Percentiles rank a stretch among this genome's conserved stretches.
Evolutionary conservation across 2,329 filamentous ascomycete species (phyloP).

Genomic region (Aspergillus uvarum): DNA sequence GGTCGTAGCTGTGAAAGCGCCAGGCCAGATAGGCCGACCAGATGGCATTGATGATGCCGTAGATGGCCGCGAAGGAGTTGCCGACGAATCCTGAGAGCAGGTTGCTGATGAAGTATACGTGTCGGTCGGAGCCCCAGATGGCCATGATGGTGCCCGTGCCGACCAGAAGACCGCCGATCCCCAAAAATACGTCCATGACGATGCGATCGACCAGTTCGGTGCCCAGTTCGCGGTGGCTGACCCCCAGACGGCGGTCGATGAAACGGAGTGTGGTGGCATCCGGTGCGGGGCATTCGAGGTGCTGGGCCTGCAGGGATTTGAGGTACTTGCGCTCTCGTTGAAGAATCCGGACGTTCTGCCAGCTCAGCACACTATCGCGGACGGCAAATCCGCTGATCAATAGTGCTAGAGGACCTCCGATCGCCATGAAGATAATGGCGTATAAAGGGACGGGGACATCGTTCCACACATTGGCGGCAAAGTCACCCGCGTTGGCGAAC

Average conservation of each 20-base stretch:
- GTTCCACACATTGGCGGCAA: conserved; percentile 60
- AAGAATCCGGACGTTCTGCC: conserved; percentile 49
- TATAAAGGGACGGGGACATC: conserved; percentile 49
- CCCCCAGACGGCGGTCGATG: conserved; percentile 43
- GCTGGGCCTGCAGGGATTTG: conserved; percentile 17
- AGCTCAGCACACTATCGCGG: conserved; percentile 46
- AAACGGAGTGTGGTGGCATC: conserved; percentile 20
- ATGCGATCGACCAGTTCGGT: conserved; percentile 53
- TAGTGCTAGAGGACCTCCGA: conserved; percentile 52
- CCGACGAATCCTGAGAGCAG: conserved; percentile 57
- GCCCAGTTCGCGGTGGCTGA: conserved; percentile 51
- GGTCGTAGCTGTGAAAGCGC: conserved; percentile 43
- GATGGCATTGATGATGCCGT: conserved; percentile 49
- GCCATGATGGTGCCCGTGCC: conserved; percentile 55
- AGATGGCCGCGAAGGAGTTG: conserved; percentile 52
- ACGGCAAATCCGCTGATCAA: conserved; percentile 48
- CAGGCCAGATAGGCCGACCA: conserved; percentile 50
- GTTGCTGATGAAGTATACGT: conserved; percentile 50
- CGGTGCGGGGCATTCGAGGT: conserved; percentile 15
- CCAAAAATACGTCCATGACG: conserved; percentile 53
- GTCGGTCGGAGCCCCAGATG: conserved; percentile 48
- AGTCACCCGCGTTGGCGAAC: conserved; percentile 56
- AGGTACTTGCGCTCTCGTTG: conserved; percentile 43
- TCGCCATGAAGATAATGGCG: conserved; percentile 52
- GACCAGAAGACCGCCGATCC: conserved; percentile 51